A percentile compares a stretch with the other conserved stretches of the same genome.
phyloP scores from a whole-genome alignment of 352 stramenopile species.

The Globisporangium perplexum region DNA sequence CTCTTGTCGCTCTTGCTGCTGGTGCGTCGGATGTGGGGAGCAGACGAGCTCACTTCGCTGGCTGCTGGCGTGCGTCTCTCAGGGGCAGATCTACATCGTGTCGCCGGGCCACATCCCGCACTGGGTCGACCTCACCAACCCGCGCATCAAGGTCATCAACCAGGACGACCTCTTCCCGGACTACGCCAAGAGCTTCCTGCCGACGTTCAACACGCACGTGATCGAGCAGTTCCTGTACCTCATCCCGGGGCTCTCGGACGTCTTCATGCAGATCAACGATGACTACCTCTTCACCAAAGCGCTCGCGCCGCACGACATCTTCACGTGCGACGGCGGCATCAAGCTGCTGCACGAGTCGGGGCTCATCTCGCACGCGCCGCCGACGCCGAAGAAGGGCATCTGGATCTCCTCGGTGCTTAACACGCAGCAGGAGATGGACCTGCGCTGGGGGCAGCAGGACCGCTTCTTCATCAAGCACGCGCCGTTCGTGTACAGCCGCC shows the following conservation, averaged over 20 bases:
- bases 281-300: constrained; percentile 87
- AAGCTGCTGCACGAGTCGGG: constrained; percentile 69
- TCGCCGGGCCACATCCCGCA: constrained; percentile 73
- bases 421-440: constrained; percentile 86
- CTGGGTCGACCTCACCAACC: constrained; percentile 80
- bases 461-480: constrained; percentile 88
- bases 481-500: constrained; percentile 83
- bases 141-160: constrained; percentile 82
- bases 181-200: constrained; percentile 74
- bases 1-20: not conserved
- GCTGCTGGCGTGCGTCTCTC: not conserved
- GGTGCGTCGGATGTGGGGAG: not conserved
- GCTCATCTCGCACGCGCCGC: constrained; percentile 71
- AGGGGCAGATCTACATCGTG: constrained; percentile 84
- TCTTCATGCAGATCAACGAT: constrained; percentile 89
- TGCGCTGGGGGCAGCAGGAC: constrained; percentile 70
- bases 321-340: constrained; percentile 84
- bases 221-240: constrained; percentile 88
- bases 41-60: not conserved
- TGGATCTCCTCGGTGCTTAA: constrained; percentile 86
- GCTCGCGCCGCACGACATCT: constrained; percentile 80
- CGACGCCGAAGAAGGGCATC: constrained; percentile 76
- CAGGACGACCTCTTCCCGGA: constrained; percentile 84
- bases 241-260: constrained; percentile 82
- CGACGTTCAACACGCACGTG: constrained; percentile 86